Base-by-base conservation (phyloP, 768 basidiomycete species). In the Kwoniella pini region DNA sequence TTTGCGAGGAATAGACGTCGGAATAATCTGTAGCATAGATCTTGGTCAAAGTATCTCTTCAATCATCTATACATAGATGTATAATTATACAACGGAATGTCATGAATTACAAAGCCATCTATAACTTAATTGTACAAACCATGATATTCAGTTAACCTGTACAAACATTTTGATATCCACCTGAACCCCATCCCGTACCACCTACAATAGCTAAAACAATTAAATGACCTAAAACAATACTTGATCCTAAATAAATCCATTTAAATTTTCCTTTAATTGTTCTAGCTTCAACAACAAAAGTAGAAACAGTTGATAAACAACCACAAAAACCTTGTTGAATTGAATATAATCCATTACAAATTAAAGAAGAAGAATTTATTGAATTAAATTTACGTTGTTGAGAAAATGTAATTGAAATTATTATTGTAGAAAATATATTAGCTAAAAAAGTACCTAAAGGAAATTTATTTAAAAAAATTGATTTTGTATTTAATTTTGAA, bases 311-410 rank as follows among this genome's bases (percentile, higher is more conserved):
- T 1, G 88, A 94, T 68, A 98, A 81, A 80, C 91, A 93, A 11
- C 93, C 96, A 74, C 94, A 97, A 74, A 91, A 97, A 6, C 96
- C 96, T 74, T 97, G 91, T 22, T 82, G 81, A 36, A 98, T 79
- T 1, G 91, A 94, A 72, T 90, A 87, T 40, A 97, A 77, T 19
- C 91, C 81, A 24, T 84, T 82, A 72, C 94, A 96, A 31, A 84
- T 82, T n/a, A n/a, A n/a, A 3, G n/a, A 27, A 38, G 3, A 7
- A 30, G 13, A 21, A 17, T 17, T 24, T 19, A 3, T 24, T 10
- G 57, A 19, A 26, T 39, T 12, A 11, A 80, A 80, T 57, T 39
- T 27, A 4, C 85, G 27, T 33, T 50, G 84, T 75, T 91, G 89
- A 42, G 91, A 76, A 51, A 89, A 85, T 67, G 85, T 86, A 67